phyloP scores from a whole-genome alignment of 2,329 filamentous ascomycete species.

The Scytalidium lignicola region DNA sequence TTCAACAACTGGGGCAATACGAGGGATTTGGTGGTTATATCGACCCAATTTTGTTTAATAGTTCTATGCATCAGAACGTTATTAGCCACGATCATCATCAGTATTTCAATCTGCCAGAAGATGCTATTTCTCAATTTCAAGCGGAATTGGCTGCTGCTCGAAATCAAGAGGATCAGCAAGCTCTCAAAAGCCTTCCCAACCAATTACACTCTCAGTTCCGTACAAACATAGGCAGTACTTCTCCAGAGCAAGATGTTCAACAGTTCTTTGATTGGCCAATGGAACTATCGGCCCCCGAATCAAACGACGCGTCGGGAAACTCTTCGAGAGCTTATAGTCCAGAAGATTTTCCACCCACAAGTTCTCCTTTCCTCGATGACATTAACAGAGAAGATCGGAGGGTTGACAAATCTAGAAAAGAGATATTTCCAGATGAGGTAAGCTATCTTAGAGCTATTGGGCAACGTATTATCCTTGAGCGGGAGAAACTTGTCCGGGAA shows the following conservation, averaged over 20 bases:
- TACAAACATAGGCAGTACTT: too few relatives aligned
- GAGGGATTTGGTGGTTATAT: background rate
- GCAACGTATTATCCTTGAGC: background rate
- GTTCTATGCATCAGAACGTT: background rate
- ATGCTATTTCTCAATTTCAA: background rate
- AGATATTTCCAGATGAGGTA: background rate
- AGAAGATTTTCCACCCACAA: background rate
- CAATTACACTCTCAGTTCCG: too few relatives aligned
- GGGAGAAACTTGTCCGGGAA: background rate
- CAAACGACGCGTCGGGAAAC: too few relatives aligned
- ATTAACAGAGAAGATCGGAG: too few relatives aligned
- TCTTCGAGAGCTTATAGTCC: too few relatives aligned
- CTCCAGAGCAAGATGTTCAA: too few relatives aligned
- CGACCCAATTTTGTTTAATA: background rate
- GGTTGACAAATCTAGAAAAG: background rate
- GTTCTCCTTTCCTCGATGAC: background rate
- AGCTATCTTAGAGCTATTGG: background rate
- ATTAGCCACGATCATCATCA: background rate
- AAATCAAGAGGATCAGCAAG: too few relatives aligned
- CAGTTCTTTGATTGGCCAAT: too few relatives aligned
- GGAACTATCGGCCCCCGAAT: too few relatives aligned
- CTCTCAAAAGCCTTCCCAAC: too few relatives aligned
- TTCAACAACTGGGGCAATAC: background rate
- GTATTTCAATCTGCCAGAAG: background rate
- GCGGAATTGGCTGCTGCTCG: too few relatives aligned